phyloP scores from a whole-genome alignment of 331 rosid species.

The Telfairia occidentalis region DNA sequence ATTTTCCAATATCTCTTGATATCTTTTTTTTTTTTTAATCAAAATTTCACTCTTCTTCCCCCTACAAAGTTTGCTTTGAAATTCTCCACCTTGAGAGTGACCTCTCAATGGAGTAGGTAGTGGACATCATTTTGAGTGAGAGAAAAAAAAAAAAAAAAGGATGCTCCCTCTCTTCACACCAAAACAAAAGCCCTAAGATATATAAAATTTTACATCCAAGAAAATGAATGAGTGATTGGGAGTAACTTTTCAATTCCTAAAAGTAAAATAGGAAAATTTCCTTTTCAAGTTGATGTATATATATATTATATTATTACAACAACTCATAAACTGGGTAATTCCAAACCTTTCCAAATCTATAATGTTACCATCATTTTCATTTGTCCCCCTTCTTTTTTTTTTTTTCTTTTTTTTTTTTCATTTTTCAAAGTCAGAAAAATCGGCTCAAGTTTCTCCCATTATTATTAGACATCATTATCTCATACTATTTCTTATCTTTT shows the following conservation, averaged over 20 bases:
- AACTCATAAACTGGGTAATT: neutral
- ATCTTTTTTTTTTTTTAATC: no score
- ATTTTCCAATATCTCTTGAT: neutral
- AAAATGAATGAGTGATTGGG: neutral
- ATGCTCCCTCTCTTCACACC: neutral
- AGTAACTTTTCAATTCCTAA: neutral
- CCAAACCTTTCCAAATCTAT: neutral
- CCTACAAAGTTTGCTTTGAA: neutral
- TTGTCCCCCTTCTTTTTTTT: neutral
- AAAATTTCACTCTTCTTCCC: neutral
- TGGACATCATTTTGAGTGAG: neutral
- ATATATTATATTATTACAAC: no score
- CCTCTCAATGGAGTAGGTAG: neutral
- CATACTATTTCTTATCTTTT: neutral
- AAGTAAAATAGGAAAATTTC: slow-evolving; percentile 1
- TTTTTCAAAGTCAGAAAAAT: neutral
- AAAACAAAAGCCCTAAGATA: neutral
- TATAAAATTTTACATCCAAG: neutral
- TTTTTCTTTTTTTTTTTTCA: neutral
- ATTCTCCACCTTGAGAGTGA: slow-evolving; percentile 3
- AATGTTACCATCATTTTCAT: slow-evolving; percentile 3
- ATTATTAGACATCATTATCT: neutral
- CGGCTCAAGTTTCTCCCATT: neutral
- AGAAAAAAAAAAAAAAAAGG: neutral
- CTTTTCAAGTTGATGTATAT: neutral